Base-by-base conservation (phyloP, 306 rosid species). In the Glycyrrhiza uralensis region DNA sequence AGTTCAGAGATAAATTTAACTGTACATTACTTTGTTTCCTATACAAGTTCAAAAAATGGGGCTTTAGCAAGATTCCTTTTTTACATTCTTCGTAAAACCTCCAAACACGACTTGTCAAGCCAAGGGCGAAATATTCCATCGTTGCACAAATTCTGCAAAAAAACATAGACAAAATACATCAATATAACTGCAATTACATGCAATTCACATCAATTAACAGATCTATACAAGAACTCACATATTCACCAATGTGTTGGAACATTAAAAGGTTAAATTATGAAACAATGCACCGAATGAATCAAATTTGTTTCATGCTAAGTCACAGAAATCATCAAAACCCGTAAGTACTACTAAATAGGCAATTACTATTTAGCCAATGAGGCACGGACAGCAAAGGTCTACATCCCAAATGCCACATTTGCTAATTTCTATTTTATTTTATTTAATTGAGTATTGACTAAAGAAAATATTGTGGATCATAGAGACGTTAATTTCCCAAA, bases 101-200 rank as follows among this genome's bases (percentile, higher is more conserved):
- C 19, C 85, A 82, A 71, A 62, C 88, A 83, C 8, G 26, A 19
- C 4, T 77, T 38, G 47, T 92, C 96, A 8, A 11, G 54, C 98
- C 96, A 90, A n/a, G 96, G 98, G 74, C 0, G 35, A 12, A 90
- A 88, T n/a, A n/a, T n/a, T 72, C 87, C 89, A 9, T 59, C 76
- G 4, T 79, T 76, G 30, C 79, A 28, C 70, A 69, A 0, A 64
- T 88, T 80, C 95, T 90, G 88, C 71, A 72, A 42, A 79, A 61
- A 36, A 36, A 24, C 13, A 51, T 12, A 41, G 58, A 36, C 17
- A 46, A 63, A 35, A 20, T 33, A 20, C 47, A 67, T 50, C 17
- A 69, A 64, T 13, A 56, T 62, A 47, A 4, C 23, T 28, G 0
- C 9, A 47, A 62, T 29, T 4, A 8, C 14, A 62, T 52, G 46